Conservation (phyloP, 352 stramenopile species). For the Phytophthora macrochlamydospora region DNA sequence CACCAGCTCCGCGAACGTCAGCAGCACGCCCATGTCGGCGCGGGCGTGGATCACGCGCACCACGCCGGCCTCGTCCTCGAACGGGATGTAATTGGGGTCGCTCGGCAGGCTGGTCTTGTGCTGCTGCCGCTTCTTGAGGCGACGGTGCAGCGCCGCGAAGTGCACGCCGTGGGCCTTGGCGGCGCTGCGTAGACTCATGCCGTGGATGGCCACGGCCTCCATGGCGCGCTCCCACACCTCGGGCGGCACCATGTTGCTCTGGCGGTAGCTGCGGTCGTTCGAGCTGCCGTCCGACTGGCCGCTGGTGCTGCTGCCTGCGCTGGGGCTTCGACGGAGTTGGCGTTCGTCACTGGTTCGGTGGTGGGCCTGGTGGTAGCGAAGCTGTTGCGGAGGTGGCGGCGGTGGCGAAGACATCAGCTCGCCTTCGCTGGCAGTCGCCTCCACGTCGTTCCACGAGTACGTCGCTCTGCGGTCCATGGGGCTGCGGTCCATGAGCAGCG, state of each 20-base stretch:
- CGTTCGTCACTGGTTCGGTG: slow-evolving; percentile 15
- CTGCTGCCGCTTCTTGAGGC: slow-evolving; percentile 67
- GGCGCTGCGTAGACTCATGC: slow-evolving; percentile 70
- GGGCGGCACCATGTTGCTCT: slow-evolving; percentile 61
- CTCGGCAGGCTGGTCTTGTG: slow-evolving; percentile 43
- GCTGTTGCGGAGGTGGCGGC: background rate
- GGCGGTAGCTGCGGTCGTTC: slow-evolving; percentile 38
- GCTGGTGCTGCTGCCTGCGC: slow-evolving; percentile 15
- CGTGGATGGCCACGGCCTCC: slow-evolving; percentile 66
- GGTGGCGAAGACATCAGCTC: background rate
- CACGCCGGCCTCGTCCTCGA: slow-evolving; percentile 71
- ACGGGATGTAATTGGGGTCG: slow-evolving; percentile 66
- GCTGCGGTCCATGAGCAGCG: slow-evolving; percentile 5
- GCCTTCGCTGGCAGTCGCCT: background rate
- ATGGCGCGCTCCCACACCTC: slow-evolving; percentile 75
- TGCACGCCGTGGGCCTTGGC: slow-evolving; percentile 68
- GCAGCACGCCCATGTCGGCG: slow-evolving; percentile 70
- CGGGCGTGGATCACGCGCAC: slow-evolving; percentile 74
- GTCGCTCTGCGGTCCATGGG: slow-evolving; percentile 5
- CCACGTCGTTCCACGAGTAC: slow-evolving; percentile 23
- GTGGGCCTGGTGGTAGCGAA: slow-evolving; percentile 12
- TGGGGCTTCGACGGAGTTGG: slow-evolving; percentile 26
- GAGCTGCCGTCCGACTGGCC: slow-evolving; percentile 31
- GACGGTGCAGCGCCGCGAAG: slow-evolving; percentile 70
- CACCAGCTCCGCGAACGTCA: slow-evolving; percentile 71